Evolutionary conservation across 116 monocot genomes (phyloP), one percentile per base, ranked within the genome.

Genomic region (Posidonia oceanica): DNA sequence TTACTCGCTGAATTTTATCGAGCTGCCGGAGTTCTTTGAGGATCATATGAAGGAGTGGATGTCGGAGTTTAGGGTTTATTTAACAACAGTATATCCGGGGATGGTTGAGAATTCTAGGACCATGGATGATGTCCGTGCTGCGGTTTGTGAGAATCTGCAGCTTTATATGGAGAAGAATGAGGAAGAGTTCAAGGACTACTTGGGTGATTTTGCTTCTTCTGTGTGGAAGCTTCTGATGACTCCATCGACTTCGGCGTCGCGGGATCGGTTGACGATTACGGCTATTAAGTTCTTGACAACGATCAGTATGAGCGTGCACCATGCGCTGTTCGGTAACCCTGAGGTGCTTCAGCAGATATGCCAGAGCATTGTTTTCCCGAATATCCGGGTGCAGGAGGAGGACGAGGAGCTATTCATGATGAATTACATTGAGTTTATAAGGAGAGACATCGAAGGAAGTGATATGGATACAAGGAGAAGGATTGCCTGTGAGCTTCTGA

Each of bases 21-120:
- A 97, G 52, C 80, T 97, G 17, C 97, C 97, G 5, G 97, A 97
- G 72, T 97, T 89, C 72, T 97, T 97, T 40, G 97, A 97, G 79
- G 97, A 97, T 57, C 92, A 97, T 69, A 97, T 97, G 97, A 73
- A 76, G 41, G 87, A 97, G 80, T 97, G 97, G 97, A 97, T 97
- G 97, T 52, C 80, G 3, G 82, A 85, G 80, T 97, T 97, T 61
- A 61, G 61, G 22, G 60, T 58, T 13, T 97, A 92, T 59, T 83
- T 97, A 29, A 84, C 80, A 15, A 79, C 75, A 3, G 39, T 78
- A 20, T 97, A 82, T 52, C 54, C 85, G 0, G 40, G 67, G 0
- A 64, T 66, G 2, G 67, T 89, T n/a, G 92, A 91, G 79, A 63
- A 74, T 3, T 87, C 87, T 16, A 89, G 89, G 8, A 80, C 84